Evolutionary conservation across 2,329 filamentous ascomycete genomes (phyloP).

Genomic region (Ascochyta viciae-villosae): DNA sequence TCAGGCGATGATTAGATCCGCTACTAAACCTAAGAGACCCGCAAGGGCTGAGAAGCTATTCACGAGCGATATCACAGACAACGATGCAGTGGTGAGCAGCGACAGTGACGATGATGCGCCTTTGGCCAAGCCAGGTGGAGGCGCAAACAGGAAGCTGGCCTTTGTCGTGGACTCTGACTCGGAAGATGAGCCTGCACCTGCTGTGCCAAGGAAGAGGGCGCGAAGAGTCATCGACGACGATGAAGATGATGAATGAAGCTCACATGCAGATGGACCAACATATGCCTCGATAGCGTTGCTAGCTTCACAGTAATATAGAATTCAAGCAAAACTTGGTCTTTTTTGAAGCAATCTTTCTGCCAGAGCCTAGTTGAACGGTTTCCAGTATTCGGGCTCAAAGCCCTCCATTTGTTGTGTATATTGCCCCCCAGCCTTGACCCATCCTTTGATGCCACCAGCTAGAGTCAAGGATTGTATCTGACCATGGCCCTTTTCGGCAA

Average conservation of each 20-base stretch:
- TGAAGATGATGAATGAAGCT: constrained; percentile 37
- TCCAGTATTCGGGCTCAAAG: constrained; percentile 52
- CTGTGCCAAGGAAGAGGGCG: constrained; percentile 31
- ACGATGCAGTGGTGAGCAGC: constrained; percentile 44
- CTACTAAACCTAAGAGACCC: constrained; percentile 27
- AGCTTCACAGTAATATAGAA: background rate
- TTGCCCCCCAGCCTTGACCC: constrained; percentile 51
- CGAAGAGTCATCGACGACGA: constrained; percentile 43
- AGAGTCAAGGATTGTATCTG: constrained; percentile 53
- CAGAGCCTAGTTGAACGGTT: constrained; percentile 39
- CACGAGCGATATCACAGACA: constrained; percentile 44
- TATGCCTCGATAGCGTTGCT: background rate
- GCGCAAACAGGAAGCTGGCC: constrained; percentile 22
- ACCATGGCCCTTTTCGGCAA: constrained; percentile 43
- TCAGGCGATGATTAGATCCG: constrained; percentile 40
- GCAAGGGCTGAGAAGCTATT: constrained; percentile 42
- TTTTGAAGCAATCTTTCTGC: background rate
- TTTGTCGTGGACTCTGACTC: constrained; percentile 34
- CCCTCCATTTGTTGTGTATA: constrained; percentile 52
- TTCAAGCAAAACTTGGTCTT: background rate
- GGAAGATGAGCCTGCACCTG: constrained; percentile 32
- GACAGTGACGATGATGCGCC: constrained; percentile 42
- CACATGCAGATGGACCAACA: constrained; percentile 1
- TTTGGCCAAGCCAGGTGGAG: constrained; percentile 15
- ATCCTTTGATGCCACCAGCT: constrained; percentile 54